Evolutionary conservation across 257 asterid species (phyloP).

Genomic region (Mentha longifolia): DNA sequence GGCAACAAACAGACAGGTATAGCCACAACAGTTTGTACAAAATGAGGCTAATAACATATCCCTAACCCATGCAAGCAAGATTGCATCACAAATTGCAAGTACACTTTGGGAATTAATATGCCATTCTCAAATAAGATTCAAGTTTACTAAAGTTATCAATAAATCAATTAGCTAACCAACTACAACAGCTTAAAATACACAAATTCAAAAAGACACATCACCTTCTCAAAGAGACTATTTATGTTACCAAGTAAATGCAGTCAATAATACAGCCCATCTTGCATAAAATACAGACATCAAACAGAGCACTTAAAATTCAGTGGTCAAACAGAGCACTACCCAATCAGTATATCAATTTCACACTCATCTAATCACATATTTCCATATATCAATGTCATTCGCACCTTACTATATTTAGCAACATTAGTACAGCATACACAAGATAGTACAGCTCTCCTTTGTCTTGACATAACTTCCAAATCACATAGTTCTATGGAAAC

Average conservation of each 20-base stretch:
- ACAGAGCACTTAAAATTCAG: background rate
- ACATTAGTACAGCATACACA: background rate
- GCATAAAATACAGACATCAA: background rate
- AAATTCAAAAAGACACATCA: background rate
- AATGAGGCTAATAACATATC: background rate
- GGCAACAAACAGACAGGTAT: background rate
- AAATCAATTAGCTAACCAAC: slow-evolving; percentile 6
- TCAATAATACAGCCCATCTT: background rate
- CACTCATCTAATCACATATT: background rate
- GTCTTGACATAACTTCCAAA: background rate
- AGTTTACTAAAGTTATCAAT: background rate
- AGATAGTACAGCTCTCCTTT: background rate
- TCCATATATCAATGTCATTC: background rate
- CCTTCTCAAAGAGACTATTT: background rate
- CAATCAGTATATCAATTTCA: background rate
- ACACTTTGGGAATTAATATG: background rate
- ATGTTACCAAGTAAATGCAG: background rate
- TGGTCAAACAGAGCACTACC: background rate
- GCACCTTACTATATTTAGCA: background rate
- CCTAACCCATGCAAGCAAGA: slow-evolving; percentile 8
- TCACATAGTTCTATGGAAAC: background rate
- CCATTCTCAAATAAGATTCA: background rate
- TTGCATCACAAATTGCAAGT: background rate
- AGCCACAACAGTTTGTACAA: background rate
- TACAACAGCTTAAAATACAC: slow-evolving; percentile 9